Conservation (phyloP, 1,284 basidiomycete species). For the Pseudozyma hubeiensis region DNA sequence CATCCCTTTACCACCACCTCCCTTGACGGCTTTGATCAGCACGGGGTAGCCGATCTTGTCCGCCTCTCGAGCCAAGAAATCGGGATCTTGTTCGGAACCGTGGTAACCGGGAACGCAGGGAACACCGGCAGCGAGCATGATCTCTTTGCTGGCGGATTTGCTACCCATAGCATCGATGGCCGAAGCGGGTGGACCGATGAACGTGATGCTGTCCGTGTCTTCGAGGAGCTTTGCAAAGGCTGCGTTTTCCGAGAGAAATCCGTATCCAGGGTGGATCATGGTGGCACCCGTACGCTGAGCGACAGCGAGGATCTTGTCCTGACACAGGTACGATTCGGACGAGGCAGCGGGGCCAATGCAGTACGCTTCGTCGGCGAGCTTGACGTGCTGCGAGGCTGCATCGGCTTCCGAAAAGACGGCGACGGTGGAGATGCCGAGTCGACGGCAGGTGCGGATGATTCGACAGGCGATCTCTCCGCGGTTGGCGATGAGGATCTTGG, state of each 20-base stretch:
- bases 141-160: conserved; percentile 78
- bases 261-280: conserved; percentile 84
- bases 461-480: conserved; percentile 95
- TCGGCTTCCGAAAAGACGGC: conserved; percentile 91
- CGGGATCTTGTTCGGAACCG: conserved; percentile 78
- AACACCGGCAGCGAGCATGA: conserved; percentile 89
- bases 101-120: conserved; percentile 95
- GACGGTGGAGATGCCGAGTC: conserved; percentile 87
- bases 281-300: conserved; percentile 82
- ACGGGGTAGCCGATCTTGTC: conserved; percentile 70
- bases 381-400: conserved; percentile 78
- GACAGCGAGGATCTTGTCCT: conserved; percentile 87
- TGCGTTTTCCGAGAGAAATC: conserved; percentile 78
- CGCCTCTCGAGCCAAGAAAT: conserved; percentile 76
- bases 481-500: conserved; percentile 63
- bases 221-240: conserved; percentile 49
- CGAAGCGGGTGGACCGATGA: conserved; percentile 68
- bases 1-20: conserved; percentile 70
- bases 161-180: conserved; percentile 81
- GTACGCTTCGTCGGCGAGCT: conserved; percentile 92
- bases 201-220: conserved; percentile 54
- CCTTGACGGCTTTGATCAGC: conserved; percentile 69
- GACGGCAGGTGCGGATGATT: conserved; percentile 87
- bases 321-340: conserved; percentile 85
- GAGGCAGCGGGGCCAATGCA: conserved; percentile 91